Evolutionary conservation across 2,329 filamentous ascomycete genomes (phyloP).

Genomic region (Periglandula ipomoeae): DNA sequence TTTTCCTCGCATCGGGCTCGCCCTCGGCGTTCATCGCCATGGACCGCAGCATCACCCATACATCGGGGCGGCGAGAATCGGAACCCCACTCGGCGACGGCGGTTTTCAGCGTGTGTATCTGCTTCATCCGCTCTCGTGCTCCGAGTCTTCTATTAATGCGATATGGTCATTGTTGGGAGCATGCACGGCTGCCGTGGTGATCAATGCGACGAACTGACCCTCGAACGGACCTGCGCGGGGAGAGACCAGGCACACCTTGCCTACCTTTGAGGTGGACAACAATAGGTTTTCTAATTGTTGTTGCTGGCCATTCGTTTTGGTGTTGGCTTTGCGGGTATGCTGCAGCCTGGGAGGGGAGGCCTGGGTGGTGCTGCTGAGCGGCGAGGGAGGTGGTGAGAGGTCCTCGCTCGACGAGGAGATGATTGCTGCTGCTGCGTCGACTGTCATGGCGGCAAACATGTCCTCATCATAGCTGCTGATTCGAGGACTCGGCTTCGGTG

Average conservation of each 20-base stretch:
- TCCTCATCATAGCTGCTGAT: constrained; percentile 7
- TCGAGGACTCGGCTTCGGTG: neutral
- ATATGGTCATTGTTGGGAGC: constrained; percentile 19
- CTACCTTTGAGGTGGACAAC: constrained; percentile 29
- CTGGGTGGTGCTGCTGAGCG: neutral
- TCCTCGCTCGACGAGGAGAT: constrained; percentile 5
- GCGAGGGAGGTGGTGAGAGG: neutral
- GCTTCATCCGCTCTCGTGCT: constrained; percentile 31
- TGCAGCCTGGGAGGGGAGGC: neutral
- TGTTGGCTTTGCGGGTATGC: neutral
- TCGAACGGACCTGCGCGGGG: constrained; percentile 42
- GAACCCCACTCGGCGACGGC: constrained; percentile 27
- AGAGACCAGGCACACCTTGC: constrained; percentile 31
- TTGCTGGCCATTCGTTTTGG: neutral
- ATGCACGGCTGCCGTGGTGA: constrained; percentile 25
- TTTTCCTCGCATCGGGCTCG: constrained; percentile 30
- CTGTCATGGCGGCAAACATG: constrained; percentile 9
- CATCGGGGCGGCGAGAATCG: constrained; percentile 28
- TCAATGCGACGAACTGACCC: constrained; percentile 37
- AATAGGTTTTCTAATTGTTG: constrained; percentile 27
- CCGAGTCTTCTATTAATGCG: constrained; percentile 19
- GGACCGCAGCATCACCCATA: constrained; percentile 38
- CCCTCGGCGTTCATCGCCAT: constrained; percentile 34
- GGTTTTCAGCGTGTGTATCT: constrained; percentile 32
- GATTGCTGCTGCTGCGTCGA: constrained; percentile 7